Percentiles rank a stretch among this genome's conserved stretches.
Conservation (phyloP, 495 filamentous ascomycete genomes). For the Lentithecium fluviatile region DNA sequence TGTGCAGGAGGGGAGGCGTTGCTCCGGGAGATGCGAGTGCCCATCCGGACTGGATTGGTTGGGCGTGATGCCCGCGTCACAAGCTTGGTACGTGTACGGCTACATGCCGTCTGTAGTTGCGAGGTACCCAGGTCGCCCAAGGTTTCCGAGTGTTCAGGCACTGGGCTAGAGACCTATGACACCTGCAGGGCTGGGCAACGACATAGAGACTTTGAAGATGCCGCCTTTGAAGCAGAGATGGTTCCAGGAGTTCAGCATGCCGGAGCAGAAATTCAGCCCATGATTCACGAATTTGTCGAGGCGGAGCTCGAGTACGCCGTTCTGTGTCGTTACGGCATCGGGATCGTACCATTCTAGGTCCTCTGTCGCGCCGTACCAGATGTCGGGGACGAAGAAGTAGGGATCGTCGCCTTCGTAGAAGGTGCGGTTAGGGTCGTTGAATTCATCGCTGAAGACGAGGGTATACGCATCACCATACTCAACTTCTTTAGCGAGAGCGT, state of each 20-base stretch:
- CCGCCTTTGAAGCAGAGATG: conserved; percentile 79
- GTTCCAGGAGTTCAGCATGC: conserved; percentile 84
- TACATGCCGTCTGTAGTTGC: conserved; percentile 71
- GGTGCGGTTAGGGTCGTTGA: conserved; percentile 66
- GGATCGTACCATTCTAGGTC: conserved; percentile 85
- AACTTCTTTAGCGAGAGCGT: conserved; percentile 56
- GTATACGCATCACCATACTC: conserved; percentile 61
- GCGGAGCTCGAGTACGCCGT: conserved; percentile 60
- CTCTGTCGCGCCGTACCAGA: conserved; percentile 77
- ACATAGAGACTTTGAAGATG: conserved; percentile 70
- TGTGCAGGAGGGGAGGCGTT: conserved; percentile 70
- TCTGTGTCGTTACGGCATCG: conserved; percentile 67
- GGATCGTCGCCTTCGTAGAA: conserved; percentile 77
- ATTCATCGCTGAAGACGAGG: conserved; percentile 79
- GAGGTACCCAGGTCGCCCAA: conserved; percentile 68
- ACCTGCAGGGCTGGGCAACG: conserved; percentile 68
- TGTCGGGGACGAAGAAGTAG: conserved; percentile 65
- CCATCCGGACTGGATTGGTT: conserved; percentile 74
- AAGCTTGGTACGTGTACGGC: conserved; percentile 76
- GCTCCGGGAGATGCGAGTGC: conserved; percentile 66
- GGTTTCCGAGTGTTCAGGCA: conserved; percentile 78
- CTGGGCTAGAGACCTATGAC: conserved; percentile 74
- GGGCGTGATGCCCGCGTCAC: conserved; percentile 72
- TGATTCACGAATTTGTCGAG: conserved; percentile 70
- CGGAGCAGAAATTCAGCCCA: conserved; percentile 67